Evolutionary conservation across 805 yeast genomes (phyloP).

Genomic region (Kodamaea kaohsiungensis): DNA sequence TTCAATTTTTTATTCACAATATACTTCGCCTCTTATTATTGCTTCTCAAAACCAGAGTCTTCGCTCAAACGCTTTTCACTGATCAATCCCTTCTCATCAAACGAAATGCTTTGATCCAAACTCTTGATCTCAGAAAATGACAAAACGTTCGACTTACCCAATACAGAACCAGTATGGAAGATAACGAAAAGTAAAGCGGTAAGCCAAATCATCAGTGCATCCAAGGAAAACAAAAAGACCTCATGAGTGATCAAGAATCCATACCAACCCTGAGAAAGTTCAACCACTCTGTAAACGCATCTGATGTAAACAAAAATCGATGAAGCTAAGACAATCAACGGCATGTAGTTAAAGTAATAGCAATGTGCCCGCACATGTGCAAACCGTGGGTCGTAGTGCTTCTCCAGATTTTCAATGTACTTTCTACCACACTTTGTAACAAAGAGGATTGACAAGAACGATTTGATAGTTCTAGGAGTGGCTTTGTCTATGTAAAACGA

Average conservation of each 20-base stretch:
- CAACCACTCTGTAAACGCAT: constrained; percentile 72
- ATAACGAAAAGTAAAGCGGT: constrained; percentile 26
- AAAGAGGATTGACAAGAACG: constrained; percentile 21
- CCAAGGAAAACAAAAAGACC: constrained; percentile 41
- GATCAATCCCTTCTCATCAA: background rate
- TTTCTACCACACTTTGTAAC: constrained; percentile 20
- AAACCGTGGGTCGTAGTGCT: constrained; percentile 35
- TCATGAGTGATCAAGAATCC: constrained; percentile 59
- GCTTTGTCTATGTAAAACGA: constrained; percentile 12
- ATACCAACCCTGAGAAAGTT: constrained; percentile 69
- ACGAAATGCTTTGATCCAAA: background rate
- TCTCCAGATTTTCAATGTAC: constrained; percentile 21
- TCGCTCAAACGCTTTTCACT: background rate
- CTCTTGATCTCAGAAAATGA: constrained; percentile 1
- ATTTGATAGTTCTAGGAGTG: background rate
- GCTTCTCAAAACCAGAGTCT: no score
- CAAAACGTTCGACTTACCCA: constrained; percentile 43
- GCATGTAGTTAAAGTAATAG: constrained; percentile 41
- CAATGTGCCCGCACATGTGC: constrained; percentile 31
- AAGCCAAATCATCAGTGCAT: constrained; percentile 30
- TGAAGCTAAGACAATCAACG: constrained; percentile 46
- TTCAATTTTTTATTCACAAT: no score
- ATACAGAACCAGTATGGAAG: constrained; percentile 65
- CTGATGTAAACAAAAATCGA: constrained; percentile 60
- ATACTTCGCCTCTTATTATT: no score